phyloP scores from a whole-genome alignment of 192 early-diverging fungal genomes.

The Borealophlyctis nickersoniae region DNA sequence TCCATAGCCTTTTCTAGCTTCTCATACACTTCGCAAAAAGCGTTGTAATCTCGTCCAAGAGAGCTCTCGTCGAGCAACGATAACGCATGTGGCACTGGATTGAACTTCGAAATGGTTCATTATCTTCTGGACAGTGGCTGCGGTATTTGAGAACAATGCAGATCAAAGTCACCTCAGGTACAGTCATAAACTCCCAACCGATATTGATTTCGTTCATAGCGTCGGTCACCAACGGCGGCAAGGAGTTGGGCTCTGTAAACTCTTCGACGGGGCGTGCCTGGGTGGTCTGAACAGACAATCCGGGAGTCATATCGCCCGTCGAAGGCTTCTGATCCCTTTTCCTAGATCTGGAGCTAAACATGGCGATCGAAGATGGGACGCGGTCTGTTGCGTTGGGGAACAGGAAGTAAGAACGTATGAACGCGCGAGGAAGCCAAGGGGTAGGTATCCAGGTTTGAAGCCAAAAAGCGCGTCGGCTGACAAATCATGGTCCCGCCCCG shows the following conservation, averaged over 20 bases:
- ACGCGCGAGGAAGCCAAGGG: no score
- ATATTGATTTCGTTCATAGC: conserved; percentile 39
- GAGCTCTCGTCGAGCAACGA: conserved; percentile 52
- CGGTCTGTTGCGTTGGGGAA: no score
- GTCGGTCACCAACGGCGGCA: conserved; percentile 41
- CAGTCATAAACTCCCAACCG: conserved; percentile 56
- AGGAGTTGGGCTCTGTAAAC: conserved; percentile 26
- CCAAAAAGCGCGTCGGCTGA: no score
- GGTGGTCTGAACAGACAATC: background rate
- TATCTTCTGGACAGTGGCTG: background rate
- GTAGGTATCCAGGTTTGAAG: no score
- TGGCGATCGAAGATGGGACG: no score
- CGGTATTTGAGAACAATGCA: no score
- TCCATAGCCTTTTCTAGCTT: conserved; percentile 55
- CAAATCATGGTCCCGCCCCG: no score
- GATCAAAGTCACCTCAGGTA: conserved; percentile 33
- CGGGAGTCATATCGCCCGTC: background rate
- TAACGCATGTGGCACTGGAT: conserved; percentile 52
- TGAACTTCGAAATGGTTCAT: conserved; percentile 41
- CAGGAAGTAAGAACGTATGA: no score
- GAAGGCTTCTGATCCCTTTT: background rate
- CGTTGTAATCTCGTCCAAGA: conserved; percentile 43
- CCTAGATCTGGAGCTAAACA: background rate
- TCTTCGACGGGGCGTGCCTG: background rate
- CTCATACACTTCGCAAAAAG: conserved; percentile 43